These are phyloP conservation scores for Colletotrichum coccodes DNA, from an alignment of 2,329 filamentous ascomycete species.

Conservation along the genomic window DNA sequence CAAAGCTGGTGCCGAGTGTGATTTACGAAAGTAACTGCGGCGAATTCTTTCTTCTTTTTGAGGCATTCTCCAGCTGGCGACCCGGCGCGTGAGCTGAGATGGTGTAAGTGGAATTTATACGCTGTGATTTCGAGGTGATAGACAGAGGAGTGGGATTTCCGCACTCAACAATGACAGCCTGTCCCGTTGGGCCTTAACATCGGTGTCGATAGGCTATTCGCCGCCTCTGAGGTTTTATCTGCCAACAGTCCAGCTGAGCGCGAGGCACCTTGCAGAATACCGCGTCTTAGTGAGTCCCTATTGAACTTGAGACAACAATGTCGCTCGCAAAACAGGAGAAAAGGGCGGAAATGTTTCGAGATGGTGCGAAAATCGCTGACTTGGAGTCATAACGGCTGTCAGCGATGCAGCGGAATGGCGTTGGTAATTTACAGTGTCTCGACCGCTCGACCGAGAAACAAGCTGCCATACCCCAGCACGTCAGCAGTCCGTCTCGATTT, in stretches of 20 bases:
- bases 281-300: background rate
- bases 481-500: background rate
- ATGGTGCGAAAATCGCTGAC: background rate
- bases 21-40: background rate
- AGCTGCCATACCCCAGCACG: background rate
- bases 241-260: background rate
- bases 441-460: background rate
- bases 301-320: too few species aligned
- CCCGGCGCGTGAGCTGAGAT: background rate
- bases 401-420: background rate
- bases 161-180: background rate
- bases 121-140: background rate
- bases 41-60: background rate
- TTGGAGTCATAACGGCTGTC: background rate
- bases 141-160: background rate
- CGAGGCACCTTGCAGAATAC: background rate
- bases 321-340: background rate
- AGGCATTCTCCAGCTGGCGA: background rate
- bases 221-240: background rate
- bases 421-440: background rate
- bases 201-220: background rate
- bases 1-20: background rate
- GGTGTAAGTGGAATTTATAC: slow-evolving; percentile 1
- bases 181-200: background rate
- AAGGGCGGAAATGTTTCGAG: background rate